Percentiles rank a stretch among this genome's conserved stretches.
phyloP scores from a whole-genome alignment of 768 basidiomycete species.

The Coprinellus micaceus region DNA sequence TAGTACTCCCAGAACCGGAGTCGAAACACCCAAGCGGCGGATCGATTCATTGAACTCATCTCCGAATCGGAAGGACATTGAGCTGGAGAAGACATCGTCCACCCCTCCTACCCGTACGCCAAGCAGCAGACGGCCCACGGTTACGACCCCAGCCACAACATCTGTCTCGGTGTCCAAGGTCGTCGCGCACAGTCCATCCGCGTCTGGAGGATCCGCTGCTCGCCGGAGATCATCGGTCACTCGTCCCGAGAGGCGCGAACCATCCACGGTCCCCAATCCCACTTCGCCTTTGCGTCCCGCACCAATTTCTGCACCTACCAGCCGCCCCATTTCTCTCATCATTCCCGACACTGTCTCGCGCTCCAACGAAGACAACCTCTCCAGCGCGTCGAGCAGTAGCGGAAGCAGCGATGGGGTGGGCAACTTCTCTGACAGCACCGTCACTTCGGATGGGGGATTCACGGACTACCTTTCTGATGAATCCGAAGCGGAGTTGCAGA shows the following conservation, averaged over 20 bases:
- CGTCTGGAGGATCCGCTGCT: constrained; percentile 12
- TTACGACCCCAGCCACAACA: constrained; percentile 36
- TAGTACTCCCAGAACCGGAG: constrained; percentile 26
- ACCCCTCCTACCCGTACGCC: constrained; percentile 43
- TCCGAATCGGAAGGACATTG: constrained; percentile 55
- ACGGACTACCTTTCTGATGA: constrained; percentile 91
- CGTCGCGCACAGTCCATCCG: constrained; percentile 30
- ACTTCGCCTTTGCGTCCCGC: constrained; percentile 6
- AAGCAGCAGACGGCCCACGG: constrained; percentile 39
- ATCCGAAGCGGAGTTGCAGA: constrained; percentile 84
- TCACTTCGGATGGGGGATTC: constrained; percentile 83
- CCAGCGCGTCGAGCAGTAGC: constrained; percentile 56
- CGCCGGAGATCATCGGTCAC: constrained; percentile 1
- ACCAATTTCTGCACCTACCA: not conserved
- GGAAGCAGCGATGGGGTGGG: constrained; percentile 62
- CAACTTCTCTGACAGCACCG: constrained; percentile 67
- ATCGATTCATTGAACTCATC: constrained; percentile 58
- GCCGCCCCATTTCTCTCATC: not conserved
- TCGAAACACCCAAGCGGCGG: constrained; percentile 43
- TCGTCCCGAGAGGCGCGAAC: not conserved
- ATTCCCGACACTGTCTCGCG: constrained; percentile 11
- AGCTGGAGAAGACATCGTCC: constrained; percentile 46
- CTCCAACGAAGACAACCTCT: constrained; percentile 32
- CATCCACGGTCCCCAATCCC: constrained; percentile 13
- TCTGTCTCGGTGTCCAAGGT: constrained; percentile 39